phyloP scores from a whole-genome alignment of 2,329 filamentous ascomycete genomes.

The Aspergillus neotritici region DNA sequence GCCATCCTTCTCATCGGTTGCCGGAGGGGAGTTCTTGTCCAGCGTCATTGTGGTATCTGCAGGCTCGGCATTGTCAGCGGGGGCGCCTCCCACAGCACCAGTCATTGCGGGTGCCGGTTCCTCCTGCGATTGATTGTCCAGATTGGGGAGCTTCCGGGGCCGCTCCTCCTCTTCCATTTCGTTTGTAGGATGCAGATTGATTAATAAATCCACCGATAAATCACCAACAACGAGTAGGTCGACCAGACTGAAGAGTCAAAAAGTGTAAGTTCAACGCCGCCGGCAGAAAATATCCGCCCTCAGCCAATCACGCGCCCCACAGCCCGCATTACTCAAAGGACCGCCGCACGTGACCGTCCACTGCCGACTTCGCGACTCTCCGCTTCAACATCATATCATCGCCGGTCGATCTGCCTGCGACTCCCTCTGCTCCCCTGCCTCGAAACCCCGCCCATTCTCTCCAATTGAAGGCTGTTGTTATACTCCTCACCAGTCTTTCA shows the following conservation, averaged over 20 bases:
- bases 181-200: not conserved
- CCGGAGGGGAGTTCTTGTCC: slow-evolving; percentile 2
- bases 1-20: slow-evolving; percentile 1
- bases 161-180: slow-evolving; percentile 52
- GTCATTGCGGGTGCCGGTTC: slow-evolving; percentile 28
- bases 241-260: not conserved
- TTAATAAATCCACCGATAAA: too few species aligned
- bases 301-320: slow-evolving; percentile 23
- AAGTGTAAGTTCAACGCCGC: not conserved
- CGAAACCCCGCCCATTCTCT: slow-evolving; percentile 16
- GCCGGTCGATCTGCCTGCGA: slow-evolving; percentile 8
- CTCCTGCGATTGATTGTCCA: slow-evolving; percentile 32
- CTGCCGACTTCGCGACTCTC: too few species aligned
- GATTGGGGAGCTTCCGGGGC: slow-evolving; percentile 52
- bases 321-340: slow-evolving; percentile 28
- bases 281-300: slow-evolving; percentile 1
- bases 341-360: slow-evolving; percentile 22
- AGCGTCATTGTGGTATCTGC: not conserved
- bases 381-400: slow-evolving; percentile 25
- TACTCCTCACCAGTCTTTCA: slow-evolving; percentile 26
- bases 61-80: slow-evolving; percentile 9
- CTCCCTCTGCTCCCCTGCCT: not conserved
- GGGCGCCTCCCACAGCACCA: slow-evolving; percentile 17
- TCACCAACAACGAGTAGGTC: too few species aligned
- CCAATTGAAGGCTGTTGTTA: slow-evolving; percentile 17